Conservation (phyloP, 495 filamentous ascomycete genomes). For the Cercophora sp. region DNA sequence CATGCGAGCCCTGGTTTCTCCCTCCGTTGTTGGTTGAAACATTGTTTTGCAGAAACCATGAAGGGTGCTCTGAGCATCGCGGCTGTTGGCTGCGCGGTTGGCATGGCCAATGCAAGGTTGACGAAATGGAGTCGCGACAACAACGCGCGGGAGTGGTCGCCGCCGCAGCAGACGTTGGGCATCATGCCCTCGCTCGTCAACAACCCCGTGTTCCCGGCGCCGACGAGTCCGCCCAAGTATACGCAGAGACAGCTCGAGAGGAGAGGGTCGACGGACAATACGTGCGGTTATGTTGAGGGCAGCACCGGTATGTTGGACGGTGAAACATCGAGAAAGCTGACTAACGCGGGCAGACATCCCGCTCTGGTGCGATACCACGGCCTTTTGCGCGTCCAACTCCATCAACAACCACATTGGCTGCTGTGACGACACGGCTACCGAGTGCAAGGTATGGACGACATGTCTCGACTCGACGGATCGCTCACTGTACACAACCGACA, state of each 20-base stretch:
- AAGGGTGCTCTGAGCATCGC: constrained; percentile 17
- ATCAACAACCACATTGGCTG: constrained; percentile 23
- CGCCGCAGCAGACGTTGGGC: constrained; percentile 22
- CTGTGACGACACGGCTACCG: constrained; percentile 17
- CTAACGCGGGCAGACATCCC: neutral
- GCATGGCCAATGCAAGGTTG: constrained; percentile 16
- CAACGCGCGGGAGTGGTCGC: constrained; percentile 12
- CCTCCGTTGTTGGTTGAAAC: no score
- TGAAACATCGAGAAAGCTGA: neutral
- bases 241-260: neutral
- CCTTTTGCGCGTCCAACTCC: constrained; percentile 22
- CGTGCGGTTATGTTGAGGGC: constrained; percentile 25
- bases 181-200: constrained; percentile 17
- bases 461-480: constrained; percentile 21
- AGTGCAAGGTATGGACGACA: constrained; percentile 20
- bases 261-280: constrained; percentile 16
- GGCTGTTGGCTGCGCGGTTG: constrained; percentile 16
- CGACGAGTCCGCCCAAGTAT: constrained; percentile 3
- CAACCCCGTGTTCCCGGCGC: constrained; percentile 4
- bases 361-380: constrained; percentile 20
- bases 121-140: constrained; percentile 19
- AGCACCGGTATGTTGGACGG: constrained; percentile 10
- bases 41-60: no score
- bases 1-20: neutral
- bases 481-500: constrained; percentile 15